These are phyloP conservation scores for Xerocomellus intermedius DNA, from an alignment of 768 basidiomycete species.

Conservation along the genomic window DNA sequence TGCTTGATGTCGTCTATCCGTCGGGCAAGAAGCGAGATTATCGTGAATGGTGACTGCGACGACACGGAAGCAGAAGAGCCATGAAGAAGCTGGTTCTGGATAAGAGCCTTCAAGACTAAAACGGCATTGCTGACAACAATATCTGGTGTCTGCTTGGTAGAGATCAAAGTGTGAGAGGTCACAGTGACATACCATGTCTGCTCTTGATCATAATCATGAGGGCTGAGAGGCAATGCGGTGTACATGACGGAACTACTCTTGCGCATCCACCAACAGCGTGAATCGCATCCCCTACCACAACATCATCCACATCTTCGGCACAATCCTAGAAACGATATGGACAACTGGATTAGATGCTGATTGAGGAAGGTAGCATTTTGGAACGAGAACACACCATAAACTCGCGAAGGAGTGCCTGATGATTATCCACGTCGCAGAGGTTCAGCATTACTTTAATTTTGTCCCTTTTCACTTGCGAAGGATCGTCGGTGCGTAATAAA, in stretches of 20 bases:
- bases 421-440: constrained; percentile 64
- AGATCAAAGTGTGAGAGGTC: background rate
- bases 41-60: constrained; percentile 48
- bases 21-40: constrained; percentile 77
- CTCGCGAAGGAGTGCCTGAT: constrained; percentile 72
- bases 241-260: constrained; percentile 61
- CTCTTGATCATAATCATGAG: constrained; percentile 81
- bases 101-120: constrained; percentile 79
- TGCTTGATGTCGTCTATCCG: constrained; percentile 79
- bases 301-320: constrained; percentile 73
- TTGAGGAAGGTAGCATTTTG: background rate
- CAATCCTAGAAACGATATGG: constrained; percentile 56
- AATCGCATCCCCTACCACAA: constrained; percentile 69
- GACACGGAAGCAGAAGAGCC: constrained; percentile 29
- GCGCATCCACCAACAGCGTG: constrained; percentile 79
- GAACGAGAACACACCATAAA: constrained; percentile 61
- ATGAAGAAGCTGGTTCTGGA: constrained; percentile 61
- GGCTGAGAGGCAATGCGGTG: constrained; percentile 68
- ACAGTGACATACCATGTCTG: constrained; percentile 53
- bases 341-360: background rate
- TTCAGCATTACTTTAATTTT: constrained; percentile 76
- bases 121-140: constrained; percentile 77
- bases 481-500: constrained; percentile 67
- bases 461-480: constrained; percentile 60
- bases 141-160: constrained; percentile 46